These are phyloP conservation scores for Lodderomyces pseudojiufengensis DNA, from an alignment of 1,139 yeast genomes.

Conservation along the genomic window DNA sequence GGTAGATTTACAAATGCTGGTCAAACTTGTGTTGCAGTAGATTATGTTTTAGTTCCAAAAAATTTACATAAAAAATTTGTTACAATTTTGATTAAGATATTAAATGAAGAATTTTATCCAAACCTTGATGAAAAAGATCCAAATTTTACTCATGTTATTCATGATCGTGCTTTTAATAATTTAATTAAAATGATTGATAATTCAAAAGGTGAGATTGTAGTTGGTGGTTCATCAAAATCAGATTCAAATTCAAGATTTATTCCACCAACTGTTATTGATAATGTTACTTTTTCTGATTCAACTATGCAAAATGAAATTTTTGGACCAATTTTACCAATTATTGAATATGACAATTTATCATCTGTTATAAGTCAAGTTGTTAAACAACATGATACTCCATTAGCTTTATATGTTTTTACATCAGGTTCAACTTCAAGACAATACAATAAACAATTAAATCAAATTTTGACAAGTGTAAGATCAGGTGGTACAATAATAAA, in stretches of 20 bases:
- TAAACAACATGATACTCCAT: slow-evolving; percentile 72
- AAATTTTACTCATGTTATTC: slow-evolving; percentile 60
- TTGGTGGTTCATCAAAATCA: slow-evolving; percentile 52
- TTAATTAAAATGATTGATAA: slow-evolving; percentile 41
- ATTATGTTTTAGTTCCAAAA: slow-evolving; percentile 68
- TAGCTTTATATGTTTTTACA: slow-evolving; percentile 77
- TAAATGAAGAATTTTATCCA: slow-evolving; percentile 44
- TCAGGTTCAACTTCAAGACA: slow-evolving; percentile 30
- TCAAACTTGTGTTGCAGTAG: slow-evolving; percentile 88
- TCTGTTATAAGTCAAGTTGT: slow-evolving; percentile 48
- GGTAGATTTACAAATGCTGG: slow-evolving; percentile 82
- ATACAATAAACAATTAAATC: slow-evolving; percentile 47
- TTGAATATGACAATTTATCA: slow-evolving; percentile 50
- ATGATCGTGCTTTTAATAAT: slow-evolving; percentile 54
- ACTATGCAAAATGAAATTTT: slow-evolving; percentile 76
- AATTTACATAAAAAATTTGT: slow-evolving; percentile 53
- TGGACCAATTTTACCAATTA: slow-evolving; percentile 81
- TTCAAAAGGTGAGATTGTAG: slow-evolving; percentile 58
- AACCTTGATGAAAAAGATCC: slow-evolving; percentile 27
- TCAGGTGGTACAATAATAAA: slow-evolving; percentile 75
- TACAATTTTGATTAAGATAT: slow-evolving; percentile 36
- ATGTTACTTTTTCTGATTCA: slow-evolving; percentile 62
- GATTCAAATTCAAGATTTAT: slow-evolving; percentile 45
- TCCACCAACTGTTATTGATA: slow-evolving; percentile 70
- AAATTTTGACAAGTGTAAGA: slow-evolving; percentile 52